phyloP scores from a whole-genome alignment of 352 stramenopile genomes.

The Phytophthora cajani region DNA sequence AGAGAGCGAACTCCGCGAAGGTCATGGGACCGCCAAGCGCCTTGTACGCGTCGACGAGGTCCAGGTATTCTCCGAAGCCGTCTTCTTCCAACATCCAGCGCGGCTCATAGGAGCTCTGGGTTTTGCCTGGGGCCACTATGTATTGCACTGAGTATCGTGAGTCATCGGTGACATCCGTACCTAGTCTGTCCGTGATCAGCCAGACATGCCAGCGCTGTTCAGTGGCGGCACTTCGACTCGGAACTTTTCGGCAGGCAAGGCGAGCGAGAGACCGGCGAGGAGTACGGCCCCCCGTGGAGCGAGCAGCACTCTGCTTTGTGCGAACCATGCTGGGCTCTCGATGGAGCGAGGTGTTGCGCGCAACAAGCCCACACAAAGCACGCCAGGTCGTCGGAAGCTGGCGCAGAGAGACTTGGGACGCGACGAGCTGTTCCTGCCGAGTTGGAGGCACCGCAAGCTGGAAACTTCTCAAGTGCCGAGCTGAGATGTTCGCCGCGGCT shows the following conservation, averaged over 20 bases:
- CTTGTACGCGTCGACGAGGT: slow-evolving; percentile 7
- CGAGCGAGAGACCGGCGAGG: neutral
- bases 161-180: neutral
- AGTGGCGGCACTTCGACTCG: neutral
- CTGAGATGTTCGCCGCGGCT: neutral
- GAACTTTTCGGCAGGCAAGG: neutral
- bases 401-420: too few species aligned
- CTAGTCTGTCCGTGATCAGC: neutral
- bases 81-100: neutral
- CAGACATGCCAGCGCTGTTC: neutral
- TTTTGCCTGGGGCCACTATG: neutral
- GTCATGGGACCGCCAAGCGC: neutral
- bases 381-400: neutral
- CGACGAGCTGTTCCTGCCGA: neutral
- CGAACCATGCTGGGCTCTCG: slow-evolving; percentile 4
- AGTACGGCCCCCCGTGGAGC: slow-evolving; percentile 3
- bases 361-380: neutral
- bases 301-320: neutral
- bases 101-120: neutral
- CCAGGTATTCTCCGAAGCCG: slow-evolving; percentile 1
- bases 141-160: neutral
- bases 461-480: neutral
- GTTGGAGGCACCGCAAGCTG: neutral
- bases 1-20: neutral
- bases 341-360: slow-evolving; percentile 8